Conservation (phyloP, 2,329 filamentous ascomycete genomes). For the Aspergillus phoenicis region DNA sequence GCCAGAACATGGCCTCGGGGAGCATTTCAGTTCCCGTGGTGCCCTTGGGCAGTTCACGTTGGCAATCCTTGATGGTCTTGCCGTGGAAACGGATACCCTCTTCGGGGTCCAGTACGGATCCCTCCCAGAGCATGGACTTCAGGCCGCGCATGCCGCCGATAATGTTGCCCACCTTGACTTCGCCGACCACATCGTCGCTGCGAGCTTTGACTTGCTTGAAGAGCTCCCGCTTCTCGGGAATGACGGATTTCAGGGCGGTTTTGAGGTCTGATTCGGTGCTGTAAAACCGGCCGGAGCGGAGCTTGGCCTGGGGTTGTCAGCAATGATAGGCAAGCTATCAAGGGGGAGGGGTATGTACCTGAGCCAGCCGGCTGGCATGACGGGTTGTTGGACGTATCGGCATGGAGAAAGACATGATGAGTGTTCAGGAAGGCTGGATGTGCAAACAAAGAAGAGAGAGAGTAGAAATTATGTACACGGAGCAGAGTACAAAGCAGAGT, state of each 20-base stretch:
- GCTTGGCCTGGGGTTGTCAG: not conserved
- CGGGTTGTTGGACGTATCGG: conserved; percentile 39
- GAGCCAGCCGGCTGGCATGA: conserved; percentile 41
- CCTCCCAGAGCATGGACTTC: conserved; percentile 99
- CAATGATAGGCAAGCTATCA: not conserved
- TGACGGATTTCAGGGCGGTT: conserved; percentile 76
- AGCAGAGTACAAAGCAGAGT: conserved; percentile 3
- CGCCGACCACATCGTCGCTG: conserved; percentile 78
- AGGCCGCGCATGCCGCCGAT: conserved; percentile 96
- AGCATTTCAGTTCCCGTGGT: conserved; percentile 91
- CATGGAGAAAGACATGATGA: conserved; percentile 28
- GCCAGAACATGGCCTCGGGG: conserved; percentile 99
- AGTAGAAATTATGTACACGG: not conserved
- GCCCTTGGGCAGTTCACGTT: conserved; percentile 89
- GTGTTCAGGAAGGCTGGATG: not conserved
- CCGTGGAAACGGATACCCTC: conserved; percentile 99
- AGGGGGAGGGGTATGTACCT: conserved; percentile 30
- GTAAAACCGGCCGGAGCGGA: conserved; percentile 33
- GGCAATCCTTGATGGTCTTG: conserved; percentile 97
- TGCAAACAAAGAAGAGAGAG: conserved; percentile 13
- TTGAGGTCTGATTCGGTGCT: conserved; percentile 87
- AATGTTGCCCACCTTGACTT: conserved; percentile 91
- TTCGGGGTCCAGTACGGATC: conserved; percentile 92
- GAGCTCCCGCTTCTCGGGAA: conserved; percentile 90
- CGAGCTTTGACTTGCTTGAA: conserved; percentile 91